Conservation (phyloP, 129 eudicot genomes). For the Arctium minus region DNA sequence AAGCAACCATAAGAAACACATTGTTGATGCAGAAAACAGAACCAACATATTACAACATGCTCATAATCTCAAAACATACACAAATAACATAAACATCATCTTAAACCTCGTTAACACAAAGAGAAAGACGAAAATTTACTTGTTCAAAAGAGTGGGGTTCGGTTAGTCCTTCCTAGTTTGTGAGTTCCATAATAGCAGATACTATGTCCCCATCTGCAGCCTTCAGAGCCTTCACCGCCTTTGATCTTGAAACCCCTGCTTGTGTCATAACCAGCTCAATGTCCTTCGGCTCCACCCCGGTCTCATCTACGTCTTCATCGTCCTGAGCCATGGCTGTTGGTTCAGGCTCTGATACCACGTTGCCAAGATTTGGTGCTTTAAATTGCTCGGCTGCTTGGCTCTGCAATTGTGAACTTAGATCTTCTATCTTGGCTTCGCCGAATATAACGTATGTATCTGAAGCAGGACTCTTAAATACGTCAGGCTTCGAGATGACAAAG, state of each 20-base stretch:
- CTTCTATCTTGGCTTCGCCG: constrained; percentile 24
- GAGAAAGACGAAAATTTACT: not conserved
- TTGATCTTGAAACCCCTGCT: constrained; percentile 19
- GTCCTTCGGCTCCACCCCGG: constrained; percentile 23
- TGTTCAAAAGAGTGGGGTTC: not conserved
- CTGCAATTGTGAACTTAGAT: constrained; percentile 24
- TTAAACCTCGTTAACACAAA: not conserved
- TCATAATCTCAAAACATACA: constrained; percentile 16
- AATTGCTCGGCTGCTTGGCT: constrained; percentile 26
- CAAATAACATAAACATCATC: constrained; percentile 3
- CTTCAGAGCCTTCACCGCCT: constrained; percentile 27
- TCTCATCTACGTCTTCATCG: constrained; percentile 22
- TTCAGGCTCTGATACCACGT: constrained; percentile 1
- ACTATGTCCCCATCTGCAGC: constrained; percentile 27
- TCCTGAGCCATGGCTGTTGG: constrained; percentile 14
- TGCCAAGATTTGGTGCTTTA: constrained; percentile 16
- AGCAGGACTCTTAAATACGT: constrained; percentile 24
- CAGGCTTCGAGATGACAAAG: constrained; percentile 24
- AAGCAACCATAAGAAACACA: constrained; percentile 5
- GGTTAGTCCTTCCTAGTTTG: constrained; percentile 6
- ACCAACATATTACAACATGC: constrained; percentile 2
- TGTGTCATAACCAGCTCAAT: constrained; percentile 25
- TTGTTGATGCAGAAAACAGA: not conserved
- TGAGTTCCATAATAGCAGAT: constrained; percentile 27
- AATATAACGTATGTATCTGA: constrained; percentile 25